These are phyloP conservation scores for Hippophae gyantsensis DNA, from an alignment of 306 rosid species.

Conservation along the genomic window DNA sequence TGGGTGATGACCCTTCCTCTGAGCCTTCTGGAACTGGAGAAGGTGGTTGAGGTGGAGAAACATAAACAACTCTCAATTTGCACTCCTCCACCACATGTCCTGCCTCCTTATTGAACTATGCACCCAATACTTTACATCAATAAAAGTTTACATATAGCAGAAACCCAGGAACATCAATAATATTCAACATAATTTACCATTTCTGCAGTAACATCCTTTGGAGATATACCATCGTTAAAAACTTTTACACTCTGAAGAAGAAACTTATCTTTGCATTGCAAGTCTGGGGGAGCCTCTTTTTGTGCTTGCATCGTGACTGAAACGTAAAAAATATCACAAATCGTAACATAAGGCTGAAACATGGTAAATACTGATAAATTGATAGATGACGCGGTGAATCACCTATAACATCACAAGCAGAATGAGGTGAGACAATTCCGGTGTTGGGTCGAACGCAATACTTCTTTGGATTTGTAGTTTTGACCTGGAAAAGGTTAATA, in stretches of 20 bases:
- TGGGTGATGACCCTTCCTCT: constrained; percentile 86
- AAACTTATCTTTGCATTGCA: constrained; percentile 95
- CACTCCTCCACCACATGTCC: constrained; percentile 79
- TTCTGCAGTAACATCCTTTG: constrained; percentile 70
- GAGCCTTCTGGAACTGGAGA: constrained; percentile 91
- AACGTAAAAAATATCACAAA: constrained; percentile 9
- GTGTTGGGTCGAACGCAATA: constrained; percentile 98
- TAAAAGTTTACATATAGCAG: constrained; percentile 17
- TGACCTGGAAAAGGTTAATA: constrained; percentile 49
- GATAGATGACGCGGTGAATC: constrained; percentile 10
- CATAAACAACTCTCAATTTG: constrained; percentile 82
- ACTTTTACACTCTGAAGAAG: constrained; percentile 78
- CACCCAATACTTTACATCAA: constrained; percentile 25
- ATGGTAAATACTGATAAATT: background rate
- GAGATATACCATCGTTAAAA: constrained; percentile 26
- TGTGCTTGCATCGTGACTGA: constrained; percentile 94
- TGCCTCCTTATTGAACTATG: constrained; percentile 73
- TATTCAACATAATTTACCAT: constrained; percentile 43
- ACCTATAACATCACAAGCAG: constrained; percentile 91
- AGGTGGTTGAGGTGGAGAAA: constrained; percentile 71
- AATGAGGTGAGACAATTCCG: constrained; percentile 67
- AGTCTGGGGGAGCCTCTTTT: constrained; percentile 72
- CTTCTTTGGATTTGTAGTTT: constrained; percentile 90
- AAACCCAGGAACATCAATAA: background rate
- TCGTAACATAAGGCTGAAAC: background rate